Base-by-base conservation (phyloP, 371 early-diverging fungal species). In the Mucor irregularis region DNA sequence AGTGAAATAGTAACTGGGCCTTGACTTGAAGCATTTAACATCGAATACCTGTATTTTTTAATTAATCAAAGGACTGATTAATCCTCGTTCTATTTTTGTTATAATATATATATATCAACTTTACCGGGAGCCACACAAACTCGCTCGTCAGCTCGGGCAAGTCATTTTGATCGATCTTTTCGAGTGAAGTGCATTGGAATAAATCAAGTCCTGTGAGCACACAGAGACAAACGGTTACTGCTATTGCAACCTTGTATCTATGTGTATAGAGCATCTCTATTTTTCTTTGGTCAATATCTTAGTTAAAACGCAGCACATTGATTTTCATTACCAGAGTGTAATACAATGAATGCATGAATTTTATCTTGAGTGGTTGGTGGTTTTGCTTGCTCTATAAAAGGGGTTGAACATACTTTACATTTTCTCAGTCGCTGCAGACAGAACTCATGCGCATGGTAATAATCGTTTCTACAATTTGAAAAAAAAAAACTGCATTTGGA, bases 51-150 rank as follows among this genome's bases (percentile, higher is more conserved):
- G 14, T 49, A 28, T 31, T 5, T 26, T 17, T 47, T 31, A 10
- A 19, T 4, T 33, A 3, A 7, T 14, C 19, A 49, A 6, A 1
- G n/a, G n/a, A n/a, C n/a, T n/a, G n/a, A n/a, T n/a, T n/a, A n/a
- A n/a, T n/a, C n/a, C n/a, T n/a, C n/a, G n/a, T n/a, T n/a, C n/a
- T n/a, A n/a, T n/a, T n/a, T n/a, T n/a, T n/a, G n/a, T n/a, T n/a
- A n/a, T n/a, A n/a, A n/a, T n/a, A n/a, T n/a, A n/a, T n/a, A n/a
- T n/a, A n/a, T n/a, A n/a, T n/a, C n/a, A n/a, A n/a, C n/a, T 25
- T 43, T 53, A 53, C 53, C 17, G 53, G 53, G 10, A 53, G 21
- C 24, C 31, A 53, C 10, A 53, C 31, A 17, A 26, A 43, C 0
- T 53, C 53, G 30, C 24, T 16, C 2, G 34, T 43, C 16, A 44